Base-by-base conservation (phyloP, 2,329 filamentous ascomycete genomes). In the Aspergillus caelatus region DNA sequence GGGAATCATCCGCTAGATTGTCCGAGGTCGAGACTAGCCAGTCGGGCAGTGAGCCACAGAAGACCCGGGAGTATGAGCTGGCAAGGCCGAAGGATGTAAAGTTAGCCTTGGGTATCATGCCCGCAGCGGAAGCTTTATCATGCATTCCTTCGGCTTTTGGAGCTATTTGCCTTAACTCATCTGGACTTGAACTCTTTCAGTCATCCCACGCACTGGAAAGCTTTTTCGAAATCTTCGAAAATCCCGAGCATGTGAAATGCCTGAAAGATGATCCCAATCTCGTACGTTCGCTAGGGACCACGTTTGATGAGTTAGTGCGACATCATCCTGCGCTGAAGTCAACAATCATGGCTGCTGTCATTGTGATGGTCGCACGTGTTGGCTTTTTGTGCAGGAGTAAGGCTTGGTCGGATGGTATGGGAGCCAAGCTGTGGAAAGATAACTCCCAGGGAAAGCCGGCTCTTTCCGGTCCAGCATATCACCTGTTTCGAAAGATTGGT, bases 181-280 rank as follows among this genome's bases (percentile, higher is more conserved):
- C 88, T 32, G 95, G 95, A 10, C 91, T 97, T 83, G 91, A 91
- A 71, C 85, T 97, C 74, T 96, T 99, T 71, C 89, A 93, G 62
- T 86, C 88, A 0, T 97, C 94, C 0, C 85, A 88, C 62, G 94
- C 93, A 1, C 84, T 99, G 52, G 89, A 94, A 62, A 91, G 88
- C 69, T 98, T 94, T 75, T 91, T 99, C 68, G 92, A 97, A 75
- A 93, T 98, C n/a, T 99, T 99, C 68, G 92, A 97, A 77, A 98
- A 93, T 68, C 89, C 93, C 2, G 86, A 88, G 19, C 96, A 99
- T 78, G 88, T 99, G 62, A 92, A 91, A 70, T 91, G 90, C 67
- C 89, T 99, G 84, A 88, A 92, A 66, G 82, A 84, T 43, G 94
- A 97, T 68, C 82, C 85, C 6, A 88, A 90, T 41, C 83, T 96